phyloP scores from a whole-genome alignment of 2,329 filamentous ascomycete species.

The Cladosporium phlei region DNA sequence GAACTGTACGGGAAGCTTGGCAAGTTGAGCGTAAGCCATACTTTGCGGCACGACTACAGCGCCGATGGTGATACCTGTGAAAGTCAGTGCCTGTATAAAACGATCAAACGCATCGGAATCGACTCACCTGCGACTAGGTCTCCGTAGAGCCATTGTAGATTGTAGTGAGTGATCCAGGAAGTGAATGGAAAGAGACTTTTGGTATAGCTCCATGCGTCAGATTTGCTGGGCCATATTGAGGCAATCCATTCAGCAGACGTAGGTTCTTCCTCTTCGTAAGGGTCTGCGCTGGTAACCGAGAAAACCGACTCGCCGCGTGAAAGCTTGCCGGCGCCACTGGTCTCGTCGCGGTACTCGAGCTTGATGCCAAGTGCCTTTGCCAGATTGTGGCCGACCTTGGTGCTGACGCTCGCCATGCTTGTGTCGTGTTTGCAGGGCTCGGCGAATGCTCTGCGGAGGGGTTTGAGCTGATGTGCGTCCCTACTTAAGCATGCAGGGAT shows the following conservation, averaged over 20 bases:
- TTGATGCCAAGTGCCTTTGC: constrained; percentile 82
- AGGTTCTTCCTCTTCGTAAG: constrained; percentile 79
- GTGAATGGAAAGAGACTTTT: constrained; percentile 78
- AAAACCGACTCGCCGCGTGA: constrained; percentile 75
- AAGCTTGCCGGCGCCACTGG: constrained; percentile 47
- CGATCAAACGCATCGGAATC: no score
- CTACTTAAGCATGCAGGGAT: constrained; percentile 3
- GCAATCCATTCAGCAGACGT: constrained; percentile 67
- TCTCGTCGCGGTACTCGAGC: constrained; percentile 61
- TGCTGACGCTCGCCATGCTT: constrained; percentile 34
- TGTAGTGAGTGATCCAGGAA: constrained; percentile 86
- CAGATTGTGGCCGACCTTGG: constrained; percentile 64
- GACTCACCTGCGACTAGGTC: constrained; percentile 90
- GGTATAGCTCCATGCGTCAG: constrained; percentile 57
- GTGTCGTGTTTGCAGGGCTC: constrained; percentile 5
- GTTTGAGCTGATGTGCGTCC: background rate
- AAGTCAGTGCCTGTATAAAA: no score
- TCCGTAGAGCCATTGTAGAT: constrained; percentile 79
- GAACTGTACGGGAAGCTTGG: constrained; percentile 72
- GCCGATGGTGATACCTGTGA: constrained; percentile 66
- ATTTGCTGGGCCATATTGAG: constrained; percentile 56
- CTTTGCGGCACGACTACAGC: constrained; percentile 88
- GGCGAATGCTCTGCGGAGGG: constrained; percentile 1
- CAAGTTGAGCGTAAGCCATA: constrained; percentile 89
- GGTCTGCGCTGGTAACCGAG: constrained; percentile 67